These are phyloP conservation scores for Metschnikowia peoriensis DNA, from an alignment of 805 yeast species.

Conservation along the genomic window DNA sequence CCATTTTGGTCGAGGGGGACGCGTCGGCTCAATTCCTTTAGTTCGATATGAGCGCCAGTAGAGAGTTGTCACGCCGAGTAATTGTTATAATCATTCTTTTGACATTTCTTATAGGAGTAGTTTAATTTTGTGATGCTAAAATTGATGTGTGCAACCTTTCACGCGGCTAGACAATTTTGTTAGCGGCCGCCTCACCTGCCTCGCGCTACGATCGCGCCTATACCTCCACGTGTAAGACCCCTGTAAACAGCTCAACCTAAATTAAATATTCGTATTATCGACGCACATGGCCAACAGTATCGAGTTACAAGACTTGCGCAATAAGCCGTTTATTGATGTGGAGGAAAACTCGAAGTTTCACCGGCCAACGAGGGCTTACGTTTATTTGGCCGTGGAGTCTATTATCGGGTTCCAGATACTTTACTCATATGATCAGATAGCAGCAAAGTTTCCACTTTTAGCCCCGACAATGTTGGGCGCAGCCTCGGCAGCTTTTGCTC, in stretches of 20 bases:
- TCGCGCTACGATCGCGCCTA: not conserved
- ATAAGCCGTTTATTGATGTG: constrained; percentile 17
- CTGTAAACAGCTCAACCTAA: not conserved
- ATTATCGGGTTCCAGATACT: constrained; percentile 27
- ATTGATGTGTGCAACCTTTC: no score
- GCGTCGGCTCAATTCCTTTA: no score
- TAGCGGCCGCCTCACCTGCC: not conserved
- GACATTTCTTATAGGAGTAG: no score
- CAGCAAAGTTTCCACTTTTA: constrained; percentile 23
- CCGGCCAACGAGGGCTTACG: constrained; percentile 11
- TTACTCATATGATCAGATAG: constrained; percentile 27
- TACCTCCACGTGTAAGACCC: not conserved
- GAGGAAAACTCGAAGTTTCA: constrained; percentile 7
- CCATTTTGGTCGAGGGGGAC: no score
- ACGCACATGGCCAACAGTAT: constrained; percentile 15
- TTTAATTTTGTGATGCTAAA: no score
- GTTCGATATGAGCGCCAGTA: no score
- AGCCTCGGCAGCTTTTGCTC: constrained; percentile 42
- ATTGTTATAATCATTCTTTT: no score
- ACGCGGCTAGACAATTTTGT: no score
- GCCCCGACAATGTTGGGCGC: constrained; percentile 41
- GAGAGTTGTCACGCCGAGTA: no score
- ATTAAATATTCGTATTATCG: not conserved
- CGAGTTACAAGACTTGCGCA: constrained; percentile 18
- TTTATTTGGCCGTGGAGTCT: constrained; percentile 27